These are phyloP conservation scores for Candida alai DNA, from an alignment of 805 yeast genomes.

Conservation along the genomic window DNA sequence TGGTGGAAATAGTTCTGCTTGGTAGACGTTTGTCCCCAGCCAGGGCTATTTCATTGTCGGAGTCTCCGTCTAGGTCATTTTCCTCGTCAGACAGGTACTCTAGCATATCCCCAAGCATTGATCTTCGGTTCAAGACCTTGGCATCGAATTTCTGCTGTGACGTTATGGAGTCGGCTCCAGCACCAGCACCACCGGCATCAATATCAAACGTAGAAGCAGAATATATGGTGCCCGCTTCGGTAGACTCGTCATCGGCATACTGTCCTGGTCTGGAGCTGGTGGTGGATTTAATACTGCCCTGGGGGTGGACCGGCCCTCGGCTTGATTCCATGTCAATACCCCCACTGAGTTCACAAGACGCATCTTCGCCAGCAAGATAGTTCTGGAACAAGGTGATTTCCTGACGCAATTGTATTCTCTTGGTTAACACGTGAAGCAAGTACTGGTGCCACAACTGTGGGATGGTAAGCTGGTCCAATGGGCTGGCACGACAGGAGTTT, in stretches of 20 bases:
- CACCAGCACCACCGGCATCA: no score
- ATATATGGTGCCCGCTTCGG: no score
- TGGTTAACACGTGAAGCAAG: constrained; percentile 30
- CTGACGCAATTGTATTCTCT: constrained; percentile 37
- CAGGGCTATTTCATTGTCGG: background rate
- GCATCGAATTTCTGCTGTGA: constrained; percentile 26
- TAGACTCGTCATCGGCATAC: no score
- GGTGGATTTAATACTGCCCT: no score
- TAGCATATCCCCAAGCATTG: constrained; percentile 43
- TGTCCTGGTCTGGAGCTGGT: no score
- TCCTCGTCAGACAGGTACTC: constrained; percentile 32
- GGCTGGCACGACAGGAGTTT: background rate
- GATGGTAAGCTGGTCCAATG: background rate
- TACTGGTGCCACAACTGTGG: constrained; percentile 30
- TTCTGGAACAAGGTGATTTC: constrained; percentile 36
- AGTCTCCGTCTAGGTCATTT: constrained; percentile 1
- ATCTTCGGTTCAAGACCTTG: constrained; percentile 30
- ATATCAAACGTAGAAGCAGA: no score
- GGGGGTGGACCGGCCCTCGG: no score
- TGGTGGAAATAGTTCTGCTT: background rate
- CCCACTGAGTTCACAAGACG: background rate
- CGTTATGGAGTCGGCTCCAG: no score
- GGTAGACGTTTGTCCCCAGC: background rate
- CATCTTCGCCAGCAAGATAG: constrained; percentile 6
- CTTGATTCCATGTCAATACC: constrained; percentile 1